Base-by-base conservation (phyloP, 2,329 filamentous ascomycete species). In the Fusarium mundagurra region DNA sequence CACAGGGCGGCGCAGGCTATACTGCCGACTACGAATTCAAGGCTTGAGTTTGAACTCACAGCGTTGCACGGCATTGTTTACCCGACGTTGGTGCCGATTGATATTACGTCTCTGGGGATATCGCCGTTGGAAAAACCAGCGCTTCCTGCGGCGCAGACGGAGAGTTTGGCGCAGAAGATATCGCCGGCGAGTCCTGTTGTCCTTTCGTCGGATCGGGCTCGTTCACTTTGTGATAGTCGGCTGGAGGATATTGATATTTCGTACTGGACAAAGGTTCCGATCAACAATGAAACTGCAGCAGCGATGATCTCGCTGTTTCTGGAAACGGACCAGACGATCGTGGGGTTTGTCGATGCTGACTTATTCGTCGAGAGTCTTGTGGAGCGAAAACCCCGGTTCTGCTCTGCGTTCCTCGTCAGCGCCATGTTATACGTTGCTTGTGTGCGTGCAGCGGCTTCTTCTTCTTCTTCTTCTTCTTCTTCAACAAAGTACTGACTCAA, bases 231-330 rank as follows among this genome's bases (percentile, higher is more conserved):
- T 1, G 63, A 66, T n/a, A 20, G 27, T 41, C 61, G 63, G n/a
- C 2, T 66, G 59, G 10, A 47, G 5, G 27, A 64, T 0, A 7
- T 66, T 3, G 59, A 54, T 12, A 55, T 66, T 24, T 54, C 63
- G 2, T 66, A 66, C 20, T 66, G 63, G 63, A 54, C 59, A 3
- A 66, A 66, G 4, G 47, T 66, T 8, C 63, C 59, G 11, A 64
- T 66, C 20, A 54, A 59, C 2, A 27, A 66, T 33, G 59, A 24
- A 4, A 41, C 63, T 16, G 63, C 63, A 1, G 59, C 59, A 7
- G 43, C 33, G 17, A 27, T 64, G 11, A 47, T 66, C 29, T 66
- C 47, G 9, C 13, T 66, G 5, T 66, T 54, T 17, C 16, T 64
- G 22, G 63, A 64, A 5, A 66, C 63, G 3, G 63, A 66, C 17